phyloP scores from a whole-genome alignment of 768 basidiomycete species.

The Boletus huronensis region DNA sequence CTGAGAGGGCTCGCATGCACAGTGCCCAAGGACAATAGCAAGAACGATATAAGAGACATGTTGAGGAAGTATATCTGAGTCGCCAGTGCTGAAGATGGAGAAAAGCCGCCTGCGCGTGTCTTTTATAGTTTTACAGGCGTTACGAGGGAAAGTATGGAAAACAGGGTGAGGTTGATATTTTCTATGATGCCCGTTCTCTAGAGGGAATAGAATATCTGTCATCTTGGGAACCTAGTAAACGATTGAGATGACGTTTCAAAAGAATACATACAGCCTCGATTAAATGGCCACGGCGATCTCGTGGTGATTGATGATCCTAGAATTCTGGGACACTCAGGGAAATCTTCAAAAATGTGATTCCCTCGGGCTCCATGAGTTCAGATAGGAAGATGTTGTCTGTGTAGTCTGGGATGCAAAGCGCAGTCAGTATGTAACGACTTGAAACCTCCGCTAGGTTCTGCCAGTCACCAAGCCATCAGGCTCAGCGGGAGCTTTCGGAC shows the following conservation, averaged over 20 bases:
- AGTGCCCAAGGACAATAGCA: conserved; percentile 4
- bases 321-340: neutral
- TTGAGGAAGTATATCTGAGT: neutral
- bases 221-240: neutral
- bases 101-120: neutral
- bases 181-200: neutral
- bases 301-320: neutral
- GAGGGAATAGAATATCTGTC: neutral
- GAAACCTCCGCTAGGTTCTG: no score
- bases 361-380: neutral
- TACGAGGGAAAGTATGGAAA: neutral
- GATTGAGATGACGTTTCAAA: neutral
- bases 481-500: neutral
- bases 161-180: neutral
- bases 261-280: neutral
- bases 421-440: no score
- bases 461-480: neutral
- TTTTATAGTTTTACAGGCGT: neutral
- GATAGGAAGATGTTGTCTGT: neutral
- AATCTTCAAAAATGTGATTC: neutral
- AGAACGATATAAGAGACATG: neutral
- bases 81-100: neutral
- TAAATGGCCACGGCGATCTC: neutral
- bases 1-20: conserved; percentile 14
- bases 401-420: neutral